Evolutionary conservation across 2,329 filamentous ascomycete species (phyloP), one percentile per base, ranked within the genome.

Genomic region (Alternaria rosae): DNA sequence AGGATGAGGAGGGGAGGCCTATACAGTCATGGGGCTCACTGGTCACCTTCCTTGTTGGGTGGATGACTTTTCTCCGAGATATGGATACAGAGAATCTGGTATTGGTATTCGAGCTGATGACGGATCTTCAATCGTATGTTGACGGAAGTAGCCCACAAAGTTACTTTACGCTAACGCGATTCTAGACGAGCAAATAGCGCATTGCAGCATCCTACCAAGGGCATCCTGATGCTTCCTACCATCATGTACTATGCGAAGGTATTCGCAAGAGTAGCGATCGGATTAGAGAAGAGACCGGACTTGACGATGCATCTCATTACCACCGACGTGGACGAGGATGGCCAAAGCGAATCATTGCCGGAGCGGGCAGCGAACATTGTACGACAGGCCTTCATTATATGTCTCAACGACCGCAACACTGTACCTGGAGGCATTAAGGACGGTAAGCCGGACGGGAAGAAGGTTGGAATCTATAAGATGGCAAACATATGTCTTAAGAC

Each of bases 401-500:
- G 94, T 67, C 82, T 97, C 32, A 93, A 91, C 5, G 93, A 97
- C 76, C 87, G 92, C 51, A 90, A 88, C 1, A 89, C 89, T 17
- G 88, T 86, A 25, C 84, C 88, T 12, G 82, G 83, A 13, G 84
- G 84, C 0, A 79, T 86, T 25, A 78, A 76, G 59, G 86, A 86
- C 68, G 88, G 88, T 20, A 87, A 85, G 62, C 92, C 93, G 0
- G 91, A 94, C 71, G 93, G 93, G 57, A 96, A 94, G 76, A 93
- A 94, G 74, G 82, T 91, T 11, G 94, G 92, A 44, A 93, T 97
- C 65, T 97, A 97, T 81, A 89, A 92, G 61, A 93, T 97, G 80
- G 94, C 93, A 62, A 97, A 97, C 75, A 86, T 97, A 23, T 95
- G 93, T 38, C 82, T 97, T 51, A 94, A 94, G 78, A 87, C 97